phyloP scores from a whole-genome alignment of 345 rosid genomes.

The Acer campestre region DNA sequence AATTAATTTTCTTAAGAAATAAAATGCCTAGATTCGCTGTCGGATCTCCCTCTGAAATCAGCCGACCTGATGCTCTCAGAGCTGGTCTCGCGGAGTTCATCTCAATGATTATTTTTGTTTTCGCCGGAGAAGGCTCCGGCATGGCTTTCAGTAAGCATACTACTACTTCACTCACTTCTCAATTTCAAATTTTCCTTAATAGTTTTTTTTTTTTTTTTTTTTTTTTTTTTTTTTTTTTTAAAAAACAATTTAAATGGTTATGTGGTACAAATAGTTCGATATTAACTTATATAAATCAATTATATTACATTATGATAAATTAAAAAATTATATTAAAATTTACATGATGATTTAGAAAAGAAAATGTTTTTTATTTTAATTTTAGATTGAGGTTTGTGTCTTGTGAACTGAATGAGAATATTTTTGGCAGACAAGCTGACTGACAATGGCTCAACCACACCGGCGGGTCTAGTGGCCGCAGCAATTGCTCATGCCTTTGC shows the following conservation, averaged over 20 bases:
- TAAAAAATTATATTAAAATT: no score
- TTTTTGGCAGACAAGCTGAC: slow-evolving; percentile 56
- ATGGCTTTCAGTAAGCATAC: slow-evolving; percentile 60
- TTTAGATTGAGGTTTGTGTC: no score
- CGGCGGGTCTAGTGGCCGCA: slow-evolving; percentile 64
- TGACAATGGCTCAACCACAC: slow-evolving; percentile 46
- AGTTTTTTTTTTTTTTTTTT: no score
- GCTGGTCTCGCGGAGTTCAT: slow-evolving; percentile 73
- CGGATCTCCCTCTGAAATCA: slow-evolving; percentile 48
- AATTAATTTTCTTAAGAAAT: not conserved
- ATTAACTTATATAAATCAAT: no score
- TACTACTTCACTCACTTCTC: not conserved
- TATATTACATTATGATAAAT: no score
- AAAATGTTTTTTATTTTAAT: no score
- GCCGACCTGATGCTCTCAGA: slow-evolving; percentile 49
- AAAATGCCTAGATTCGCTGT: slow-evolving; percentile 56
- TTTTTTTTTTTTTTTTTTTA: no score
- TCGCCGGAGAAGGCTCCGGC: slow-evolving; percentile 82
- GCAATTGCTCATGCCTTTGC: slow-evolving; percentile 64
- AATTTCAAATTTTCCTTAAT: no score
- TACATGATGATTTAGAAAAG: no score
- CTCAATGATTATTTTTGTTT: slow-evolving; percentile 69
- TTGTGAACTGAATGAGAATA: not conserved
- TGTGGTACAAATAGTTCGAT: no score
- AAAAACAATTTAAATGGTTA: no score